These are phyloP conservation scores for Cytospora piceicola DNA, from an alignment of 2,329 filamentous ascomycete genomes.

Conservation along the genomic window DNA sequence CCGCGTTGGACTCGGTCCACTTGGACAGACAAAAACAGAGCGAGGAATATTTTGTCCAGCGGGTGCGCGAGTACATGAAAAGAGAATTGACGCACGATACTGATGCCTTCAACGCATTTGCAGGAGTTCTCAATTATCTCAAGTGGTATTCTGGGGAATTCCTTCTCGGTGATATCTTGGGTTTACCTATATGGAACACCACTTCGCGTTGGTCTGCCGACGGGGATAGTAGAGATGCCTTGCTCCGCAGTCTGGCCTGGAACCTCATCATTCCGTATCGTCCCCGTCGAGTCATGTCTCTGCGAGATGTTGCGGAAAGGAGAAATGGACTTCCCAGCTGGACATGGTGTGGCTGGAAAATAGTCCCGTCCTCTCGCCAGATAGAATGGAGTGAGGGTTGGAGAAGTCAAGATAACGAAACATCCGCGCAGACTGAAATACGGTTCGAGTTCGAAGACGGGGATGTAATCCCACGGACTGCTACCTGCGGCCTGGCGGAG, in stretches of 20 bases:
- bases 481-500: neutral
- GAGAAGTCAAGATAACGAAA: constrained; percentile 7
- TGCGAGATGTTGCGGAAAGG: constrained; percentile 4
- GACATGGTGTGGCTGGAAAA: constrained; percentile 23
- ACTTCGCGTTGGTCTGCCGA: constrained; percentile 5
- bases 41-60: constrained; percentile 17
- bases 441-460: neutral
- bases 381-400: constrained; percentile 20
- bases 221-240: constrained; percentile 4
- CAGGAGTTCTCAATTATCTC: constrained; percentile 21
- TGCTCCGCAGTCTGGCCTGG: constrained; percentile 18
- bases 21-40: constrained; percentile 12
- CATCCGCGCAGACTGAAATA: constrained; percentile 15
- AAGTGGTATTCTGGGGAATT: constrained; percentile 10
- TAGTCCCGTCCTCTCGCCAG: constrained; percentile 3
- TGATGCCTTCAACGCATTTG: constrained; percentile 17
- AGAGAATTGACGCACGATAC: constrained; percentile 14
- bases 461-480: neutral
- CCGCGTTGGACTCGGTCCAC: neutral
- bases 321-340: constrained; percentile 14
- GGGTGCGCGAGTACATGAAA: constrained; percentile 20
- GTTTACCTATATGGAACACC: constrained; percentile 10
- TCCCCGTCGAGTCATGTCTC: neutral
- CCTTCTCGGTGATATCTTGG: constrained; percentile 17
- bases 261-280: neutral